phyloP scores from a whole-genome alignment of 768 basidiomycete species.

The Suillus subluteus region DNA sequence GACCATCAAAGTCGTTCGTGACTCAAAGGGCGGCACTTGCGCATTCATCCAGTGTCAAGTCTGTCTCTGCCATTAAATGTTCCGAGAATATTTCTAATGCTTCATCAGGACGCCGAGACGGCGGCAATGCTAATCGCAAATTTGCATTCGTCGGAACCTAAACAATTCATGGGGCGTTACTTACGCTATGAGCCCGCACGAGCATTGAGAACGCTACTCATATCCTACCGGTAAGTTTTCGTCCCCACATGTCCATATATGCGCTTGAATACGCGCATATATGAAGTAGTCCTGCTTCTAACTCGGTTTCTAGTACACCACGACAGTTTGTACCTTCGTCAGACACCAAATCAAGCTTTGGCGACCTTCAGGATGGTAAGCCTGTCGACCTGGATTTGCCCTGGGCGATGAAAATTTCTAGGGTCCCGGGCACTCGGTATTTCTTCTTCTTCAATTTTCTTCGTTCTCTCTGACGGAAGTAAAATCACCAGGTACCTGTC shows the following conservation, averaged over 20 bases:
- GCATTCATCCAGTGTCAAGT: constrained; percentile 90
- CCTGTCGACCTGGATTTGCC: constrained; percentile 53
- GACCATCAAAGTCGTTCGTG: constrained; percentile 71
- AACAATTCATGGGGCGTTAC: constrained; percentile 70
- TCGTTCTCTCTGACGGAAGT: constrained; percentile 25
- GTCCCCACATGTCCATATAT: neutral
- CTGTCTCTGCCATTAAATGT: constrained; percentile 20
- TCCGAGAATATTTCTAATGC: constrained; percentile 5
- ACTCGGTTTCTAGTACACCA: neutral
- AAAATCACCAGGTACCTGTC: constrained; percentile 37
- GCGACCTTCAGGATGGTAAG: constrained; percentile 25
- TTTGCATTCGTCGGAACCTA: constrained; percentile 56
- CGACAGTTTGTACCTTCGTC: constrained; percentile 5
- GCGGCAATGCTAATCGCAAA: constrained; percentile 63
- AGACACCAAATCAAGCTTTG: neutral
- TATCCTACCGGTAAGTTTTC: constrained; percentile 70
- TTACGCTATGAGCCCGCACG: constrained; percentile 81
- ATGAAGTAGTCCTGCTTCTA: constrained; percentile 13
- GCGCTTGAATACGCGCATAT: constrained; percentile 11
- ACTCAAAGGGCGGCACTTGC: constrained; percentile 77
- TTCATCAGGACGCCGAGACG: constrained; percentile 53
- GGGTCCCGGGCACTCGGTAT: constrained; percentile 56
- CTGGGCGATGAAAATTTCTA: constrained; percentile 63
- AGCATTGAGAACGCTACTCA: constrained; percentile 70
- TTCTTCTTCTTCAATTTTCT: constrained; percentile 9